Conservation (phyloP, 805 yeast genomes). For the fission yeast (Schizosaccharomyces pombe) region DNA sequence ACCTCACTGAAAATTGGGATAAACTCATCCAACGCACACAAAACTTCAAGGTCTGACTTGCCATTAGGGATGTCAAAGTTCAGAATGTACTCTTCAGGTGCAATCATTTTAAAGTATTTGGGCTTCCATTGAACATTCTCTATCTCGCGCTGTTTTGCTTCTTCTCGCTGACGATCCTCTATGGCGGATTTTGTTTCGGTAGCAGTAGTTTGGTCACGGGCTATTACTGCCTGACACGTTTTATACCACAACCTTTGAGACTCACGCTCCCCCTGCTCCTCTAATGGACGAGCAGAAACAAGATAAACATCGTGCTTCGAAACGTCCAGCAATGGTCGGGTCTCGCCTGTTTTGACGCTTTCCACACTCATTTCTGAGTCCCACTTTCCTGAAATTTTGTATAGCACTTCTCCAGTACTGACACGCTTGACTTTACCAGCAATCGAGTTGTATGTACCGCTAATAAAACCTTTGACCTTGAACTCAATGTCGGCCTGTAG, state of each 20-base stretch:
- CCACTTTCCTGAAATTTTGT: conserved; percentile 75
- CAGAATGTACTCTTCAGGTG: conserved; percentile 10
- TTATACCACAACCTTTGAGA: conserved; percentile 64
- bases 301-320: conserved; percentile 24
- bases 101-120: conserved; percentile 35
- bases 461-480: conserved; percentile 80
- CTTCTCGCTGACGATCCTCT: conserved; percentile 62
- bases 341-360: conserved; percentile 25
- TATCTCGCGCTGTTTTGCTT: conserved; percentile 50
- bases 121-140: conserved; percentile 68
- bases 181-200: conserved; percentile 72
- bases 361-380: conserved; percentile 58
- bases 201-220: conserved; percentile 57
- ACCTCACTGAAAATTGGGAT: not conserved
- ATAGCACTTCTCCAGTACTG: conserved; percentile 30
- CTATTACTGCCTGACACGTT: conserved; percentile 59
- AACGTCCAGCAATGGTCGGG: conserved; percentile 37
- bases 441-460: conserved; percentile 78
- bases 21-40: not conserved
- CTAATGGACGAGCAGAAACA: conserved; percentile 56
- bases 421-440: conserved; percentile 43
- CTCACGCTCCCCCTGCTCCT: conserved; percentile 61
- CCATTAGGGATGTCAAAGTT: not conserved
- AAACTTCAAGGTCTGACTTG: not conserved
- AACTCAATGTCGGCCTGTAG: conserved; percentile 67